A percentile compares a stretch with the other conserved stretches of the same genome.
phyloP scores from a whole-genome alignment of 345 rosid genomes.

The Eucalyptus virginea region DNA sequence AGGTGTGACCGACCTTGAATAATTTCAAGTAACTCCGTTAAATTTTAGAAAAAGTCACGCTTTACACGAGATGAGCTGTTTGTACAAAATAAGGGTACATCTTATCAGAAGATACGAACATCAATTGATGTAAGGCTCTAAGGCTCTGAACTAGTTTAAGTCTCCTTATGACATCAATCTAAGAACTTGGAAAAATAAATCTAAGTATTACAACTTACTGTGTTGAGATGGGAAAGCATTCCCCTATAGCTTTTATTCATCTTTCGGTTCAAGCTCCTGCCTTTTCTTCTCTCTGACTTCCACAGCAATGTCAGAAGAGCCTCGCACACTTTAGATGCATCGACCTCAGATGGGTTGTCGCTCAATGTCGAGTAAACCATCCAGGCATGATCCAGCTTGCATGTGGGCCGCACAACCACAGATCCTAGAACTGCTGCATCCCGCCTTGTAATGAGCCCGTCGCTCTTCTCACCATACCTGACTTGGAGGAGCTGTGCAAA shows the following conservation, averaged over 20 bases:
- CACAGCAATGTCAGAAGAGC: slow-evolving; percentile 77
- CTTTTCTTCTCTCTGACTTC: slow-evolving; percentile 53
- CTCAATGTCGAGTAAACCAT: slow-evolving; percentile 90
- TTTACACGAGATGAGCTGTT: background rate
- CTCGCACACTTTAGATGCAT: slow-evolving; percentile 85
- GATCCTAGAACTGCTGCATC: slow-evolving; percentile 97
- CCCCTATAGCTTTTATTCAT: background rate
- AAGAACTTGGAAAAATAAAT: background rate
- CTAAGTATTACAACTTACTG: background rate
- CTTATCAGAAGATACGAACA: background rate
- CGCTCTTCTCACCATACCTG: slow-evolving; percentile 83
- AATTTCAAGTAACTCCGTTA: background rate
- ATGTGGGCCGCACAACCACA: slow-evolving; percentile 59
- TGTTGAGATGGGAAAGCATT: background rate
- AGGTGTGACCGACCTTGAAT: background rate
- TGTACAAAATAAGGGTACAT: background rate
- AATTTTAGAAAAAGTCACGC: background rate
- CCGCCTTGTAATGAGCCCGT: slow-evolving; percentile 78
- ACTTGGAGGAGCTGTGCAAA: slow-evolving; percentile 80
- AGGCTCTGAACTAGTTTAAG: background rate
- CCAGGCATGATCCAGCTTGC: slow-evolving; percentile 91
- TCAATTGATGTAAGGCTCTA: background rate
- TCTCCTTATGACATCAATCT: background rate
- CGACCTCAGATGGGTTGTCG: slow-evolving; percentile 52
- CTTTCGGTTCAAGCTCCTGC: slow-evolving; percentile 5